Evolutionary conservation across 78 protist genomes (phyloP).

Genomic region (Diacronema lutheri): DNA sequence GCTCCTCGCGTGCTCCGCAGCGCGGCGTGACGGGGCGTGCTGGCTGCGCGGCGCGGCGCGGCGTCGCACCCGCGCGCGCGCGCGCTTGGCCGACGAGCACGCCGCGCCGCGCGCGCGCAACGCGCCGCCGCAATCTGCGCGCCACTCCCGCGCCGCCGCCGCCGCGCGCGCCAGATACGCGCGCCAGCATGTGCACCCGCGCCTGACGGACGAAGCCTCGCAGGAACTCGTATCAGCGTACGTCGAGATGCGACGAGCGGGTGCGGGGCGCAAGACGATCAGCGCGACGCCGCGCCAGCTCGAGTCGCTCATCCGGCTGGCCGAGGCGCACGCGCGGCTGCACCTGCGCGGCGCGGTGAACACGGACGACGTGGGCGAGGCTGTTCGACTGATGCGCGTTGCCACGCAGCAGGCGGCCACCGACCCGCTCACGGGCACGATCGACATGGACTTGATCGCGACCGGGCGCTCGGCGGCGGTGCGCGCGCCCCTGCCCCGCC

Average conservation of each 20-base stretch:
- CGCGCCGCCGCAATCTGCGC: too few species aligned
- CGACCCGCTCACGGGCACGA: conserved; percentile 88
- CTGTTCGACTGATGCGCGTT: conserved; percentile 73
- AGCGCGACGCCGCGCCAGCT: conserved; percentile 98
- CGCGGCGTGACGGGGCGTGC: too few species aligned
- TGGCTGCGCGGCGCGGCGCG: too few species aligned
- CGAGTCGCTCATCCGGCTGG: conserved; percentile 91
- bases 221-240: conserved; percentile 68
- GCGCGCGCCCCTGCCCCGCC: background rate
- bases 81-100: too few species aligned
- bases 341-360: conserved; percentile 63
- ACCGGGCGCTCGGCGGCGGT: conserved; percentile 52
- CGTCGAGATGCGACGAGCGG: conserved; percentile 39
- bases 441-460: conserved; percentile 88
- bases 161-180: too few species aligned
- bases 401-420: conserved; percentile 87
- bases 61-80: too few species aligned
- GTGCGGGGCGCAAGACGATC: conserved; percentile 67
- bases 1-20: too few species aligned
- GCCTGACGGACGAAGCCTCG: conserved; percentile 80
- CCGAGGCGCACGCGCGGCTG: conserved; percentile 20
- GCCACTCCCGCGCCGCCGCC: too few species aligned
- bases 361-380: conserved; percentile 80
- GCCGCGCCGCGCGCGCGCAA: too few species aligned
- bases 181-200: conserved; percentile 63